Conservation (phyloP, 305 asterid species). For the Coffea humblotiana region DNA sequence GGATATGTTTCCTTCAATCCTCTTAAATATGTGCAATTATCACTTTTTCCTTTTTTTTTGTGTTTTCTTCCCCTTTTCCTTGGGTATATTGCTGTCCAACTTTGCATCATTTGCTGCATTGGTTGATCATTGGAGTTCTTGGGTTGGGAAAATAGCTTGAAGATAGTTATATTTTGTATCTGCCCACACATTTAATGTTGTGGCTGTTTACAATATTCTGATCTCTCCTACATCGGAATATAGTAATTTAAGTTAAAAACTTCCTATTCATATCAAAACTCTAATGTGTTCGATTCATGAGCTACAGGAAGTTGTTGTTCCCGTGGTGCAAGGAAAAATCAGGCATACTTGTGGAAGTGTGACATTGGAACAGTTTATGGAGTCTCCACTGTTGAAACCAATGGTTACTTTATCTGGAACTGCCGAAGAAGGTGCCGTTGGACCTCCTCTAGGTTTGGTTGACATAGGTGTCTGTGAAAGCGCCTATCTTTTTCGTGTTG, state of each 20-base stretch:
- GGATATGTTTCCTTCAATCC: neutral
- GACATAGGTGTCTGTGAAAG: constrained; percentile 37
- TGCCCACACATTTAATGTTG: neutral
- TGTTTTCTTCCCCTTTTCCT: neutral
- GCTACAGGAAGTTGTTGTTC: constrained; percentile 23
- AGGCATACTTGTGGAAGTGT: constrained; percentile 16
- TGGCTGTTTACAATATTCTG: neutral
- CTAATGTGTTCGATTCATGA: constrained; percentile 1
- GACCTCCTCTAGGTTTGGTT: constrained; percentile 42
- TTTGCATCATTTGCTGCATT: neutral
- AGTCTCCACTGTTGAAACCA: constrained; percentile 23
- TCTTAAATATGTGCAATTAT: neutral
- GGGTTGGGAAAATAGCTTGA: neutral
- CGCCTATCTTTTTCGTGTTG: constrained; percentile 42
- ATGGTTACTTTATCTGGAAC: constrained; percentile 29
- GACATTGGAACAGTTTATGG: constrained; percentile 18
- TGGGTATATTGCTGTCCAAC: neutral
- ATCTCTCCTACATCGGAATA: neutral
- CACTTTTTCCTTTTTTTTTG: neutral
- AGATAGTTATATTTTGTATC: neutral
- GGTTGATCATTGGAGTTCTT: neutral
- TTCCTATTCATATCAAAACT: neutral
- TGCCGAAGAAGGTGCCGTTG: constrained; percentile 33
- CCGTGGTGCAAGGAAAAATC: neutral
- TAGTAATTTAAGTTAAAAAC: neutral